Conservation (phyloP, 805 yeast genomes). For the Candida schatavii region DNA sequence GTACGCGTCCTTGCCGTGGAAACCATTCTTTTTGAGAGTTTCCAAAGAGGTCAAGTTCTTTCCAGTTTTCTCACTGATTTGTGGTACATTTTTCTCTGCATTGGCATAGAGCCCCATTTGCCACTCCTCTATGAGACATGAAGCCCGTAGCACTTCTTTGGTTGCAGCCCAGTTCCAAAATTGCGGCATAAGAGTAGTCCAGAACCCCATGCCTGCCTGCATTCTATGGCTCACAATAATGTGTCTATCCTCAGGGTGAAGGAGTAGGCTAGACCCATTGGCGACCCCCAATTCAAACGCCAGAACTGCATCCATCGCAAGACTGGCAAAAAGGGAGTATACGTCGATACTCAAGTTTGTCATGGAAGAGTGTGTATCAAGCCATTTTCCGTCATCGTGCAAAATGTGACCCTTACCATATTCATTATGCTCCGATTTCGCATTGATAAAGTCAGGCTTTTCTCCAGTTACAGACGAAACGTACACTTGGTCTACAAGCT, state of each 20-base stretch:
- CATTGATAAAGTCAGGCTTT: conserved; percentile 33
- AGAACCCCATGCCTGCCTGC: conserved; percentile 61
- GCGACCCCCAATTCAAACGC: conserved; percentile 56
- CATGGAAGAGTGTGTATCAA: conserved; percentile 15
- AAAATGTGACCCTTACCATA: conserved; percentile 31
- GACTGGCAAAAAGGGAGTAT: conserved; percentile 59
- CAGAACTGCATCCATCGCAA: conserved; percentile 71
- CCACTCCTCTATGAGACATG: conserved; percentile 46
- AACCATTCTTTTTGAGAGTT: conserved; percentile 30
- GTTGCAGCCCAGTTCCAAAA: conserved; percentile 52
- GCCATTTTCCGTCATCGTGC: conserved; percentile 26
- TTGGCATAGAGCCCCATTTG: conserved; percentile 29
- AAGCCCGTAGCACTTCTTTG: conserved; percentile 33
- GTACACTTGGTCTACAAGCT: conserved; percentile 26
- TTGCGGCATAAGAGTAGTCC: conserved; percentile 59
- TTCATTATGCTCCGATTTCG: conserved; percentile 26
- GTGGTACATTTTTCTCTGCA: conserved; percentile 33
- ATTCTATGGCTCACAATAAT: conserved; percentile 42
- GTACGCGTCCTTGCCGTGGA: conserved; percentile 32
- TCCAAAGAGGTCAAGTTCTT: conserved; percentile 32
- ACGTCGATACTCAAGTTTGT: conserved; percentile 48
- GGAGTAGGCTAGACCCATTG: conserved; percentile 45
- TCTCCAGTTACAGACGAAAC: conserved; percentile 28
- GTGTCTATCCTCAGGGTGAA: conserved; percentile 36
- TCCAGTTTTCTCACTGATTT: conserved; percentile 6